A percentile compares a stretch with the other conserved stretches of the same genome.
phyloP scores from a whole-genome alignment of 1,139 yeast species.

The Yamadazyma trypodendri region DNA sequence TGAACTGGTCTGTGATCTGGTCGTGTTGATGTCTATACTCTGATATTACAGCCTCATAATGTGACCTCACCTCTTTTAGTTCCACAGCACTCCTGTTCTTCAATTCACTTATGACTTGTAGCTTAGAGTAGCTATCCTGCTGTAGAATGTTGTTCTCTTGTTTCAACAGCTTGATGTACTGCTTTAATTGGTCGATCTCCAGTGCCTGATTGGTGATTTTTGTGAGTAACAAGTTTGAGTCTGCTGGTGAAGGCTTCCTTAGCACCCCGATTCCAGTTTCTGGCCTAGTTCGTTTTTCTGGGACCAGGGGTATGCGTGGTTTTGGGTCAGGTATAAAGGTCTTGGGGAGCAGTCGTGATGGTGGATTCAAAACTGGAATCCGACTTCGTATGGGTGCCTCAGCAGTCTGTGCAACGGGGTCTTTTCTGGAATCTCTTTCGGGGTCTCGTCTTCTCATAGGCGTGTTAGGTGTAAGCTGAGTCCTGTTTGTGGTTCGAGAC shows the following conservation, averaged over 20 bases:
- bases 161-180: constrained; percentile 9
- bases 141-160: constrained; percentile 10
- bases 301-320: neutral
- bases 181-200: constrained; percentile 9
- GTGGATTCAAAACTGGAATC: neutral
- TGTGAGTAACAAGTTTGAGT: constrained; percentile 8
- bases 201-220: constrained; percentile 8
- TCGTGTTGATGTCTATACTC: constrained; percentile 1
- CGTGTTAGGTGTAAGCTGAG: no score
- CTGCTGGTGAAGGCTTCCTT: constrained; percentile 2
- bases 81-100: constrained; percentile 2
- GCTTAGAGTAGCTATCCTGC: constrained; percentile 10
- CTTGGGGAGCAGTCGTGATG: neutral
- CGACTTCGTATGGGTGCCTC: neutral
- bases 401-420: neutral
- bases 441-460: no score
- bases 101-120: constrained; percentile 6
- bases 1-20: constrained; percentile 3
- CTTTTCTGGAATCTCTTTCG: no score
- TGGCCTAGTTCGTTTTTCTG: neutral
- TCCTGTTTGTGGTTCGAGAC: no score
- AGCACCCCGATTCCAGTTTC: neutral
- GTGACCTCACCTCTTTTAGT: constrained; percentile 1
- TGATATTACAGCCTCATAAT: constrained; percentile 4
- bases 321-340: neutral